phyloP scores from a whole-genome alignment of 768 basidiomycete genomes.

The Boletus sensibilis region DNA sequence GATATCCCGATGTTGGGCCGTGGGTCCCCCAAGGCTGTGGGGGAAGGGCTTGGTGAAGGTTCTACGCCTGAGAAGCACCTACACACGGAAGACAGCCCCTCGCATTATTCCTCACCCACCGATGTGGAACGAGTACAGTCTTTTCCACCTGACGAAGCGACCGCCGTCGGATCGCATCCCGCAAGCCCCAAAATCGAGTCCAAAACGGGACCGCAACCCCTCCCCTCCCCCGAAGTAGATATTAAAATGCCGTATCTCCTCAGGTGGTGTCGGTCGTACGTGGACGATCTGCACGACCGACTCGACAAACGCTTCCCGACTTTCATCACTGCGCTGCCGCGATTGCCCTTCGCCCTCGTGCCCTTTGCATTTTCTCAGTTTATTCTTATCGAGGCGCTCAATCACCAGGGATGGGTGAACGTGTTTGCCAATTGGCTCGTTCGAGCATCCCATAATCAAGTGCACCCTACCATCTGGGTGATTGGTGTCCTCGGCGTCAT shows the following conservation, averaged over 20 bases:
- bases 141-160: constrained; percentile 4
- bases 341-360: constrained; percentile 77
- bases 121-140: neutral
- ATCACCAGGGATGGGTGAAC: constrained; percentile 83
- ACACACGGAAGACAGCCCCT: neutral
- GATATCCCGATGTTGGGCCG: constrained; percentile 21
- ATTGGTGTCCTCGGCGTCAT: constrained; percentile 72
- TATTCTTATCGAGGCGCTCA: constrained; percentile 84
- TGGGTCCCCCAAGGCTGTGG: neutral
- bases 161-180: neutral
- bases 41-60: neutral
- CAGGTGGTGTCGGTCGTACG: neutral
- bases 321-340: constrained; percentile 57
- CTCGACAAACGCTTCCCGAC: constrained; percentile 61
- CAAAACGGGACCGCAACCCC: neutral
- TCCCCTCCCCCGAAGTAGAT: neutral
- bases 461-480: constrained; percentile 57
- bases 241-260: neutral
- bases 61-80: neutral
- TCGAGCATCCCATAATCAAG: constrained; percentile 40
- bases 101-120: neutral
- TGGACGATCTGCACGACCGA: neutral
- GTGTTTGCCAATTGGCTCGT: constrained; percentile 73
- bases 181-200: neutral
- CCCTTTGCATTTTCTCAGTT: constrained; percentile 96